Evolutionary conservation across 1,139 yeast species (phyloP).

Genomic region (Saccharomyces pastorianus): DNA sequence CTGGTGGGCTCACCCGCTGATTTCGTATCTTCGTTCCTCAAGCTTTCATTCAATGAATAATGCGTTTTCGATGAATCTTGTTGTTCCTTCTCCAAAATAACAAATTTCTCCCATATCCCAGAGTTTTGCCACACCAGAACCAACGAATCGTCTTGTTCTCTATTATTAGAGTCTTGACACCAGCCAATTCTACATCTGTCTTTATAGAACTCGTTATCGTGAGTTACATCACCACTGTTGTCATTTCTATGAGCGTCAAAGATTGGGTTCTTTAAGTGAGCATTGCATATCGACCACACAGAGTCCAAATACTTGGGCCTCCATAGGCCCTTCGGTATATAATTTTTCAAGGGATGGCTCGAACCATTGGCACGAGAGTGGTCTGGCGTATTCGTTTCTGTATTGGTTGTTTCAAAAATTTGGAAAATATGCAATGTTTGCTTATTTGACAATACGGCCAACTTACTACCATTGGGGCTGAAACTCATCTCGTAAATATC

Average conservation of each 20-base stretch:
- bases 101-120: constrained; percentile 81
- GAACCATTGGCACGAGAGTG: background rate
- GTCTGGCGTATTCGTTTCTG: constrained; percentile 1
- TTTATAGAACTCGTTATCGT: constrained; percentile 15
- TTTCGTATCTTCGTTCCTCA: constrained; percentile 13
- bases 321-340: constrained; percentile 46
- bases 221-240: constrained; percentile 5
- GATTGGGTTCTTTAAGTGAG: constrained; percentile 44
- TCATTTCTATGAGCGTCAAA: constrained; percentile 12
- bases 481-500: constrained; percentile 74
- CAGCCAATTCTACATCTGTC: constrained; percentile 31
- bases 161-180: constrained; percentile 22
- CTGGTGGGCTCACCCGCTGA: constrained; percentile 23
- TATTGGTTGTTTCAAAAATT: constrained; percentile 25
- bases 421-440: constrained; percentile 81
- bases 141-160: constrained; percentile 45
- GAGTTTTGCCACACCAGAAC: constrained; percentile 68
- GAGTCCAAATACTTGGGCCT: constrained; percentile 72
- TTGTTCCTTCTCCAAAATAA: constrained; percentile 45
- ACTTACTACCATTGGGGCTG: constrained; percentile 61
- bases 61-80: background rate
- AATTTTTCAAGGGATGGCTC: constrained; percentile 50
- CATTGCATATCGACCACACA: constrained; percentile 82
- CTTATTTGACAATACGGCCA: constrained; percentile 85
- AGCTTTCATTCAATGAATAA: constrained; percentile 16